Evolutionary conservation across 768 basidiomycete genomes (phyloP).

Genomic region (Naematelia encephala): DNA sequence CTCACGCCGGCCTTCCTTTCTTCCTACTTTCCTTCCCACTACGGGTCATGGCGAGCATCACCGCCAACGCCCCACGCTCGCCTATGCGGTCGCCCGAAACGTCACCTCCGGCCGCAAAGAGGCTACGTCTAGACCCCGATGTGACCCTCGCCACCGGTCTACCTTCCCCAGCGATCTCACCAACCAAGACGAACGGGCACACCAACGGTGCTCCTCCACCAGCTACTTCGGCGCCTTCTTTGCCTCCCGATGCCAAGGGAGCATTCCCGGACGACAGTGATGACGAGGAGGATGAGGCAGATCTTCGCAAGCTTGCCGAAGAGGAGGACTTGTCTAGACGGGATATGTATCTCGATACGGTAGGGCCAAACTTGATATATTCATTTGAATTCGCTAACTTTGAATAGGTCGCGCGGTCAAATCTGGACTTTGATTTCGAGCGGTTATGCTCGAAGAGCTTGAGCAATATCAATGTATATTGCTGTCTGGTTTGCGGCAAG

Average conservation of each 20-base stretch:
- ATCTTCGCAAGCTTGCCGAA: constrained; percentile 26
- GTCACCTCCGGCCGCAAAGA: constrained; percentile 42
- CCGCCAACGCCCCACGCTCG: neutral
- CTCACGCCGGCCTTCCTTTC: neutral
- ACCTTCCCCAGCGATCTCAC: constrained; percentile 16
- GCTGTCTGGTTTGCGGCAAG: constrained; percentile 95
- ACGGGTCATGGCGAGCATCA: neutral
- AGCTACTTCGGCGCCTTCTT: constrained; percentile 60
- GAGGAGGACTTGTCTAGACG: constrained; percentile 55
- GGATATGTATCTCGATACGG: constrained; percentile 93
- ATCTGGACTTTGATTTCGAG: constrained; percentile 98
- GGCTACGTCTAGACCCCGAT: constrained; percentile 21
- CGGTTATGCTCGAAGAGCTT: constrained; percentile 96
- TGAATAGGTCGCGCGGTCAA: constrained; percentile 75
- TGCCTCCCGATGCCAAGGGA: constrained; percentile 57
- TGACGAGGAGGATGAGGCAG: constrained; percentile 47
- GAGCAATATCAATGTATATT: constrained; percentile 95
- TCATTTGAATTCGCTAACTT: neutral
- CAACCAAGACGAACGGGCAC: constrained; percentile 57
- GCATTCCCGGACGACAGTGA: constrained; percentile 53
- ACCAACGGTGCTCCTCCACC: constrained; percentile 66
- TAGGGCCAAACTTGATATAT: constrained; percentile 52
- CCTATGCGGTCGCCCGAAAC: constrained; percentile 1
- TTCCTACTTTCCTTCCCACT: neutral
- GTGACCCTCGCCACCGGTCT: neutral